Evolutionary conservation across 345 rosid species (phyloP), one percentile per base, ranked within the genome.

Genomic region (Leavenworthia alabamica): DNA sequence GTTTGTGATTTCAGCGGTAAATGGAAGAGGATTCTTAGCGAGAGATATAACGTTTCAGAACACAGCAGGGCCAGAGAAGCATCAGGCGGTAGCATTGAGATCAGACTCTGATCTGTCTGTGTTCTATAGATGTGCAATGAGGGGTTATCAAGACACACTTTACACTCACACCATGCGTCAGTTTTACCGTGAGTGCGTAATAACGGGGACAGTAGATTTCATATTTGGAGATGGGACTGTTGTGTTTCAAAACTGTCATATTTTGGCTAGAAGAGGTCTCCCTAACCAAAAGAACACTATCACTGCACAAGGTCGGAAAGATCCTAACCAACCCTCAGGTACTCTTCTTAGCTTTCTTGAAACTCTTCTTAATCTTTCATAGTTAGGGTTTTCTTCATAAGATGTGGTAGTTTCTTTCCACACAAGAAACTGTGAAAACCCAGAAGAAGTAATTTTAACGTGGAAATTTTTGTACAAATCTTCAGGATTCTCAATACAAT

Each of bases 131-230:
- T 86, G 95, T 60, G 77, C 76, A 0, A 66, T 92, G 35, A 71
- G 47, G 24, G 96, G 96, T 3, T 89, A 83, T 68, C 98, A 92
- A 60, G 98, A 92, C 58, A 78, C 98, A 5, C 85, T 92, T 22
- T 89, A 88, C 65, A 82, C 85, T 3, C 98, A 92, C 73, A 73
- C 95, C 2, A 81, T 86, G 84, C 87, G 98, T 8, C 98, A 92
- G 28, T 92, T 92, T 61, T 92, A 67, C 72, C 86, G 96, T 0
- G 97, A 92, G 6, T 92, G 98, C 48, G 78, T 70, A 15, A 80
- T 92, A 68, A 68, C 81, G 0, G 99, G 99, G 8, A 93, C 97
- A 0, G 73, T 89, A 11, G 99, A 93, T 57, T 93, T 89, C 78
- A 85, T 93, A 17, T 93, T 85, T 23, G 99, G 99, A 0, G 90